Percentiles rank a stretch among this genome's conserved stretches.
phyloP scores from a whole-genome alignment of 2,329 filamentous ascomycete species.

The Apiospora malaysiana region DNA sequence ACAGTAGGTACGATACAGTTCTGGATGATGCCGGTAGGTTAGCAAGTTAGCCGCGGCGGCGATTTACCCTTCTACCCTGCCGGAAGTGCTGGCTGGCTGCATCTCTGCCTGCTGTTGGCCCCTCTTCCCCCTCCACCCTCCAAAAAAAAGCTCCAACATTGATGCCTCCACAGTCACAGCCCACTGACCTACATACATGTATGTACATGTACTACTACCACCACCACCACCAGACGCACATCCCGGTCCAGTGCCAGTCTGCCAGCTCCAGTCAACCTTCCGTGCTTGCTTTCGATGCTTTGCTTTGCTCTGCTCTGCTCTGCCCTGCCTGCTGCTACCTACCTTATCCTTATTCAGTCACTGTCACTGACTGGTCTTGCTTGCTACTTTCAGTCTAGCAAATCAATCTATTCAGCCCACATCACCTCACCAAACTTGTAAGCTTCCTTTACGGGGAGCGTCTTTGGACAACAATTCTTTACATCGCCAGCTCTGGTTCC shows the following conservation, averaged over 20 bases:
- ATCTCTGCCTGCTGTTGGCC: neutral
- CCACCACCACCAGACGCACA: neutral
- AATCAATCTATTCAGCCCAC: conserved; percentile 19
- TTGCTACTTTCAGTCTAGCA: neutral
- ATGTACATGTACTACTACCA: neutral
- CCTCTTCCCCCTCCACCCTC: neutral
- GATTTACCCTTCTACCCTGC: neutral
- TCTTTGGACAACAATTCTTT: conserved; percentile 18
- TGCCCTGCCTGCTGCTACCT: too few relatives aligned
- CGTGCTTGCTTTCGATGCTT: neutral
- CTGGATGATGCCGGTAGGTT: neutral
- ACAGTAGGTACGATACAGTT: neutral
- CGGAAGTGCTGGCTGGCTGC: neutral
- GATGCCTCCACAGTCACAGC: conserved; percentile 2
- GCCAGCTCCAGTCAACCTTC: neutral
- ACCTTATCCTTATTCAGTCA: neutral
- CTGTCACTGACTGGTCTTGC: conserved; percentile 15
- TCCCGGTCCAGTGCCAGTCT: neutral
- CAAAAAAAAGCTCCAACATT: conserved; percentile 4
- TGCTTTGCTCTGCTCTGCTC: too few relatives aligned
- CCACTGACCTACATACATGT: neutral
- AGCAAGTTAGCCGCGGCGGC: neutral
- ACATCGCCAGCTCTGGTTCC: conserved; percentile 9
- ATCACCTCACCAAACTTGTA: conserved; percentile 16
- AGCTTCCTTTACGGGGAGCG: conserved; percentile 9